phyloP scores from a whole-genome alignment of 371 early-diverging fungal species.

The Zychaea mexicana region DNA sequence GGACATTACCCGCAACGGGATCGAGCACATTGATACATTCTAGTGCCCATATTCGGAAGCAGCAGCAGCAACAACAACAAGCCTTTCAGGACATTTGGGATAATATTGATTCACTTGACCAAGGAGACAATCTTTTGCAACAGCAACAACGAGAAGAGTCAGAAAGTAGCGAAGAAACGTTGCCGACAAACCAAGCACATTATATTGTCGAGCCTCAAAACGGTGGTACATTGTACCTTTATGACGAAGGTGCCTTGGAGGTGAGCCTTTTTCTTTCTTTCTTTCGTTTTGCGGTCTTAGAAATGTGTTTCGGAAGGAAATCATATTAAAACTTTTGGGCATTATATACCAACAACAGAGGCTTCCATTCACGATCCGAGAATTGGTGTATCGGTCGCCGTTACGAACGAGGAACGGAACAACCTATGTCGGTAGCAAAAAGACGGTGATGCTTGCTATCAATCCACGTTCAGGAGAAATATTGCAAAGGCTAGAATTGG shows the following conservation, averaged over 20 bases:
- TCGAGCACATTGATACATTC: constrained; percentile 36
- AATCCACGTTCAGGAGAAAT: constrained; percentile 73
- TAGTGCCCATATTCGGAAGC: constrained; percentile 7
- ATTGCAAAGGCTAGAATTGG: constrained; percentile 52
- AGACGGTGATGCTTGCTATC: constrained; percentile 68
- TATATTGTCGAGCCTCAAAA: constrained; percentile 83
- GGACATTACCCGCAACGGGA: constrained; percentile 42
- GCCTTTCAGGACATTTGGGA: neutral
- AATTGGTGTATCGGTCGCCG: constrained; percentile 65
- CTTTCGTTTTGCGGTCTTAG: too few species aligned
- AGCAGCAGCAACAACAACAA: neutral
- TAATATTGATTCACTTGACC: neutral
- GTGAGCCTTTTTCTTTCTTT: constrained; percentile 28
- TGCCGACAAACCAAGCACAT: constrained; percentile 26
- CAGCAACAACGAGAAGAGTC: neutral
- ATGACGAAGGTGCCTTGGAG: constrained; percentile 41
- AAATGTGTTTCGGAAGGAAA: too few species aligned
- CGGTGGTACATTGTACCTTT: constrained; percentile 73
- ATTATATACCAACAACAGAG: too few species aligned
- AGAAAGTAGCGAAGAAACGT: too few species aligned
- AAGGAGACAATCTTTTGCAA: neutral
- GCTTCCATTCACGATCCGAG: constrained; percentile 72
- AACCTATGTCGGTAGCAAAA: constrained; percentile 71
- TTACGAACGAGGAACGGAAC: constrained; percentile 59
- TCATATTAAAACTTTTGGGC: too few species aligned